phyloP scores from a whole-genome alignment of 1,139 yeast species.

The Yamadazyma siamensis region DNA sequence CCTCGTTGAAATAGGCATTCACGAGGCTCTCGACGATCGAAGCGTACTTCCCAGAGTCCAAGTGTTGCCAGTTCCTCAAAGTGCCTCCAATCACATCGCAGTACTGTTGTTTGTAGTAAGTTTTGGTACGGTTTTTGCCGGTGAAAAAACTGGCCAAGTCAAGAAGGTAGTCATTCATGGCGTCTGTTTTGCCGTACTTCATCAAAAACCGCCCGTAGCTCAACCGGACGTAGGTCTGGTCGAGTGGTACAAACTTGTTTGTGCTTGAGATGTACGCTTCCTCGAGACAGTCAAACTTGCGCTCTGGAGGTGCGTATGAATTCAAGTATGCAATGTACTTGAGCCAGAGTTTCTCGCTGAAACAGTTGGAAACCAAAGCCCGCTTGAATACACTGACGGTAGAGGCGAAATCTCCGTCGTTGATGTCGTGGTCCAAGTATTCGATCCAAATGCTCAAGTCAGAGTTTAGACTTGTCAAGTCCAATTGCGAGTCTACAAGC shows the following conservation, averaged over 20 bases:
- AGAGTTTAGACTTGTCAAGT: slow-evolving; percentile 32
- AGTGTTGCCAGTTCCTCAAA: slow-evolving; percentile 18
- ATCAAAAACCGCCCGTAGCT: slow-evolving; percentile 37
- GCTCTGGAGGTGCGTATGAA: slow-evolving; percentile 9
- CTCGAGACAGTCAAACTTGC: slow-evolving; percentile 22
- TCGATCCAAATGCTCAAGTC: slow-evolving; percentile 40
- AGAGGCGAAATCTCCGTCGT: slow-evolving; percentile 4
- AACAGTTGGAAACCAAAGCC: slow-evolving; percentile 56
- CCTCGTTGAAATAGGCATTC: slow-evolving; percentile 2
- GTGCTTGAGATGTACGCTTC: slow-evolving; percentile 40
- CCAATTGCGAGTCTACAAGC: slow-evolving; percentile 43
- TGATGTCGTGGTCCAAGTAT: slow-evolving; percentile 48
- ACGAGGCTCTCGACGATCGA: slow-evolving; percentile 3
- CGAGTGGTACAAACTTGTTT: slow-evolving; percentile 43
- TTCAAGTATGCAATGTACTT: slow-evolving; percentile 46
- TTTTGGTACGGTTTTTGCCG: slow-evolving; percentile 16
- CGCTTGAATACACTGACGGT: slow-evolving; percentile 52
- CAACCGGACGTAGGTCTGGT: slow-evolving; percentile 33
- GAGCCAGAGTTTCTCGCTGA: slow-evolving; percentile 52
- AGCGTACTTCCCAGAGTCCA: background rate
- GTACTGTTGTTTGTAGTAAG: slow-evolving; percentile 23
- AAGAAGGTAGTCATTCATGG: slow-evolving; percentile 27
- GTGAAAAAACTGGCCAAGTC: slow-evolving; percentile 24
- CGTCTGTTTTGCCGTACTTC: slow-evolving; percentile 17
- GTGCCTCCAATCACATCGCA: slow-evolving; percentile 18